Evolutionary conservation across 768 basidiomycete genomes (phyloP), one percentile per base, ranked within the genome.

Genomic region (Gymnopilus dilepis): DNA sequence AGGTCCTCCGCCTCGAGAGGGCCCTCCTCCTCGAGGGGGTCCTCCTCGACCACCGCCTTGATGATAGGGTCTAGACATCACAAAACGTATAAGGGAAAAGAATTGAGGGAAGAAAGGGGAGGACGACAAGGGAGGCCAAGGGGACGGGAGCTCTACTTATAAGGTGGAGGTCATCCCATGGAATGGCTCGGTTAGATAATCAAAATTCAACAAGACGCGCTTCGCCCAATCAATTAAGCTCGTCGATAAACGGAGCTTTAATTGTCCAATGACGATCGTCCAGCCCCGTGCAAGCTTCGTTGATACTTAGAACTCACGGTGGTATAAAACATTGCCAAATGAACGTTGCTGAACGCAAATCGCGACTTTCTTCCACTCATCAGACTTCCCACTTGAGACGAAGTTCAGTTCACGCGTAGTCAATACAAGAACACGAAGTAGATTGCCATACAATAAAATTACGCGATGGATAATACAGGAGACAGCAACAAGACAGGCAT

Each of bases 381-480:
- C 22, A n/a, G 42, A 38, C 24, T 12, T 37, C 40, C 24, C 6
- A 37, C 34, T 6, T 30, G 31, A 22, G 28, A 55, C 37, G 26
- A 6, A 37, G 5, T 33, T n/a, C 40, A 41, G n/a, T 53, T 57
- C 54, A 42, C 37, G n/a, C 30, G 1, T 7, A 52, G n/a, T 28
- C 26, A n/a, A 45, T 17, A 58, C 34, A 62, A 34, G 61, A 56
- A 62, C 30, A 60, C 17, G 59, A 65, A 66, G 65, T 66, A 66
- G 59, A 69, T 66, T 64, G 67, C 64, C 62, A 65, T 68, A 68
- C 33, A 53, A 58, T 68, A 68, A 59, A 56, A 69, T 66, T 66
- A 65, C 62, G 59, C 41, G 67, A 60, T 37, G 40, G 45, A 45
- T 63, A 53, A 48, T 62, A 68, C 67, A 68, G 5, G 17, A 21